Conservation (phyloP, 2,329 filamentous ascomycete species). For the Pseudophaeomoniella oleicola region DNA sequence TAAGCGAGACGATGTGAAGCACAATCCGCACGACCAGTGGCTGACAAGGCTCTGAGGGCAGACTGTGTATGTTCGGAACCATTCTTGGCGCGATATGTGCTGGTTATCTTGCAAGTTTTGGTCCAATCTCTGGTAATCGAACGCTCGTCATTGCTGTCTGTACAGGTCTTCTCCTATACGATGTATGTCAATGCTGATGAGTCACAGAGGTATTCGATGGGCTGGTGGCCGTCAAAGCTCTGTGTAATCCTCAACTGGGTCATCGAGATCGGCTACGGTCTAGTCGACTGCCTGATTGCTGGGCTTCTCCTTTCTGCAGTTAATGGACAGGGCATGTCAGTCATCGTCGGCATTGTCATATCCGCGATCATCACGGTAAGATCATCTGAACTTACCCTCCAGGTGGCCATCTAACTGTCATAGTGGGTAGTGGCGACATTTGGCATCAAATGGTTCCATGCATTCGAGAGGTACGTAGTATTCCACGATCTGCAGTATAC, state of each 20-base stretch:
- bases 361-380: slow-evolving; percentile 42
- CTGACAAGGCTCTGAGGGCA: too few species aligned
- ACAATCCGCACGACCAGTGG: neutral
- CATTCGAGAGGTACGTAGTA: slow-evolving; percentile 52
- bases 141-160: slow-evolving; percentile 33
- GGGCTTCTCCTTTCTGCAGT: slow-evolving; percentile 57
- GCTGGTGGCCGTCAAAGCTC: slow-evolving; percentile 51
- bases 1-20: slow-evolving; percentile 21
- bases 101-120: slow-evolving; percentile 48
- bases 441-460: slow-evolving; percentile 53
- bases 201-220: slow-evolving; percentile 49
- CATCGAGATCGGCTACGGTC: slow-evolving; percentile 42
- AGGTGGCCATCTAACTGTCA: neutral
- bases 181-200: slow-evolving; percentile 20
- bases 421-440: slow-evolving; percentile 49
- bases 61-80: slow-evolving; percentile 36
- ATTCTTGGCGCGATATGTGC: slow-evolving; percentile 39
- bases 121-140: slow-evolving; percentile 44
- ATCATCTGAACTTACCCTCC: neutral
- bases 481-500: slow-evolving; percentile 47
- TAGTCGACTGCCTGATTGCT: slow-evolving; percentile 49
- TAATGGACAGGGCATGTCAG: slow-evolving; percentile 40
- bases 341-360: slow-evolving; percentile 53
- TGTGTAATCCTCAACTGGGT: slow-evolving; percentile 43
- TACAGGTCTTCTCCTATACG: neutral